A percentile compares a stretch with the other conserved stretches of the same genome.
These are phyloP conservation scores for Penicillium herquei DNA, from an alignment of 495 filamentous ascomycete species.

Conservation along the genomic window DNA sequence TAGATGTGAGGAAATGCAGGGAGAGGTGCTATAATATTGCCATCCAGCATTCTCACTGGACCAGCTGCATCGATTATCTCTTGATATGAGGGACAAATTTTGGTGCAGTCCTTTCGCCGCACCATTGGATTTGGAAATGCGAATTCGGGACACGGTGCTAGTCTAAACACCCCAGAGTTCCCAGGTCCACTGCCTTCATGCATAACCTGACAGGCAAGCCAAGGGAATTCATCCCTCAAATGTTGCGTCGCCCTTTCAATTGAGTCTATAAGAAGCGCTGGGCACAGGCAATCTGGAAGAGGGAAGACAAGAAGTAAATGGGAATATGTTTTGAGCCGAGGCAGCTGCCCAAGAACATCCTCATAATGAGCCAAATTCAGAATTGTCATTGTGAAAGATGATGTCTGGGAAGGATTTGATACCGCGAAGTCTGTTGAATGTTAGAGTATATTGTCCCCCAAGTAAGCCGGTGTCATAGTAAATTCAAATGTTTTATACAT, in stretches of 20 bases:
- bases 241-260: slow-evolving; percentile 26
- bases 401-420: too few species aligned
- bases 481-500: too few species aligned
- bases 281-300: slow-evolving; percentile 19
- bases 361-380: too few species aligned
- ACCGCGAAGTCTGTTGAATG: too few species aligned
- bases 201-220: slow-evolving; percentile 32
- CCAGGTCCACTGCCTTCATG: too few species aligned
- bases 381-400: too few species aligned
- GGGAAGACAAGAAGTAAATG: slow-evolving; percentile 33
- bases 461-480: too few species aligned
- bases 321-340: slow-evolving; percentile 38
- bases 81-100: slow-evolving; percentile 19
- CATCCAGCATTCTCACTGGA: slow-evolving; percentile 26
- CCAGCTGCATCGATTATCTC: slow-evolving; percentile 26
- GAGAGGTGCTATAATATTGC: slow-evolving; percentile 12
- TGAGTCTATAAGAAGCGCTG: slow-evolving; percentile 11
- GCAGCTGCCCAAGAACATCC: slow-evolving; percentile 40
- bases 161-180: too few species aligned
- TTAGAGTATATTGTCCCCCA: too few species aligned
- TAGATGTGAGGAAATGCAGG: slow-evolving; percentile 34
- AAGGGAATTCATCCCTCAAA: slow-evolving; percentile 28
- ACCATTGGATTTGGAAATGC: too few species aligned
- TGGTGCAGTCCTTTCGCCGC: too few species aligned
- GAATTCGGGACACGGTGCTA: too few species aligned